Conservation (phyloP, 192 early-diverging fungal species). For the Mortierella claussenii region DNA sequence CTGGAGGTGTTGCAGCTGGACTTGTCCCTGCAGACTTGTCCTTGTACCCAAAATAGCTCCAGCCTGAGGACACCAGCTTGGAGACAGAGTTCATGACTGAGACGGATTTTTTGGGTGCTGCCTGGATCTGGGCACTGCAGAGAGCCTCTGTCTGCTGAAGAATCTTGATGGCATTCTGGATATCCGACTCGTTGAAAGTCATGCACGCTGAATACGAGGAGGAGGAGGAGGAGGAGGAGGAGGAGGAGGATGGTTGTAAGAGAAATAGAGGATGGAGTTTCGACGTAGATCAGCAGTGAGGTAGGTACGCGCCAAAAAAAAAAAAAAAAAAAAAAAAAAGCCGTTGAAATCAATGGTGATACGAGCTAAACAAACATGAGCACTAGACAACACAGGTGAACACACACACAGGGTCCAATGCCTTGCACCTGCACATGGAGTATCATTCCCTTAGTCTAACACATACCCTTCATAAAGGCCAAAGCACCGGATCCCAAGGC, state of each 20-base stretch:
- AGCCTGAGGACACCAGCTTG: conserved; percentile 55
- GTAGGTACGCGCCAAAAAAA: too few species aligned
- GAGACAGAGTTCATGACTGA: conserved; percentile 41
- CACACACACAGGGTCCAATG: too few species aligned
- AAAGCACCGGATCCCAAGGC: conserved; percentile 63
- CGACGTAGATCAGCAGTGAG: not conserved
- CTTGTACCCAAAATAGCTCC: conserved; percentile 51
- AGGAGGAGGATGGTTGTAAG: not conserved
- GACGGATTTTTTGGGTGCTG: conserved; percentile 54
- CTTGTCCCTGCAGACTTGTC: conserved; percentile 15
- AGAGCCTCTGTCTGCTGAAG: conserved; percentile 55
- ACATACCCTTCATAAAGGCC: conserved; percentile 68
- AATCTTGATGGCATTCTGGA: conserved; percentile 52
- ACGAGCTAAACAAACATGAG: too few species aligned
- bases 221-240: not conserved
- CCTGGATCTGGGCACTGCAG: conserved; percentile 61
- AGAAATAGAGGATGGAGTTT: not conserved
- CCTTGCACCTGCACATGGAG: too few species aligned
- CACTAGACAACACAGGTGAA: too few species aligned
- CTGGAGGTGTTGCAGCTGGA: conserved; percentile 35
- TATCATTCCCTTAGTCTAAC: too few species aligned
- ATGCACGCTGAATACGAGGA: conserved; percentile 39
- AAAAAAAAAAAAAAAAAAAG: too few species aligned
- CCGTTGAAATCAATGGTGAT: too few species aligned
- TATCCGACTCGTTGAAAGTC: conserved; percentile 60